Evolutionary conservation across 257 asterid genomes (phyloP), one percentile per base, ranked within the genome.

Genomic region (Schizonepeta tenuifolia): DNA sequence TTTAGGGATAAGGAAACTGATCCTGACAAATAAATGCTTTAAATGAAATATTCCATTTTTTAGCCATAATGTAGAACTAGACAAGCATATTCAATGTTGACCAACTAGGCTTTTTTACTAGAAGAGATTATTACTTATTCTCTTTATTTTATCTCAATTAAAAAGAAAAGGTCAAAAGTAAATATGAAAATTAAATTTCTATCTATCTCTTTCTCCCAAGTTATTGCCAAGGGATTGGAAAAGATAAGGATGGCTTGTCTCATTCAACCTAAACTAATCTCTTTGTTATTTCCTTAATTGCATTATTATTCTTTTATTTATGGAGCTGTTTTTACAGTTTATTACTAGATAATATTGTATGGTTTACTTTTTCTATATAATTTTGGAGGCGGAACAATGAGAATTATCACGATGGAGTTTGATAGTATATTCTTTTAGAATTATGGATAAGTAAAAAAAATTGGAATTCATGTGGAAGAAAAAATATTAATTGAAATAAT

Each of bases 11-110:
- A 31, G 36, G 36, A 31, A 31, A 4, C 36, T 31, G 36, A 31
- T 31, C 33, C 33, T 46, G 18, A 46, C 53, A 46, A 2, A 14
- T 14, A 47, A 47, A 47, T 47, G 54, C 18, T 47, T 26, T 9
- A n/a, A 21, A 20, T 53, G 58, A 53, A 53, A 53, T 51, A 20
- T 50, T 50, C 57, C 57, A 50, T 18, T 50, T 50, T 50, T 50
- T 17, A 50, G 57, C 24, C 57, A 15, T 53, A 12, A 0, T 14
- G 51, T 46, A 46, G 18, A 46, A 46, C 6, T 14, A 53, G 31
- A 53, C 13, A 22, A 53, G 59, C 59, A 53, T 53, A 53, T 53
- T 20, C 31, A 53, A 9, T 5, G 20, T 7, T 53, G 53, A 47
- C 53, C 53, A 15, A 5, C 2, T 5, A 15, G 20, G n/a, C 20